Conservation (phyloP, 73 alveolate genomes). For the Tetrahymena elliotti region DNA sequence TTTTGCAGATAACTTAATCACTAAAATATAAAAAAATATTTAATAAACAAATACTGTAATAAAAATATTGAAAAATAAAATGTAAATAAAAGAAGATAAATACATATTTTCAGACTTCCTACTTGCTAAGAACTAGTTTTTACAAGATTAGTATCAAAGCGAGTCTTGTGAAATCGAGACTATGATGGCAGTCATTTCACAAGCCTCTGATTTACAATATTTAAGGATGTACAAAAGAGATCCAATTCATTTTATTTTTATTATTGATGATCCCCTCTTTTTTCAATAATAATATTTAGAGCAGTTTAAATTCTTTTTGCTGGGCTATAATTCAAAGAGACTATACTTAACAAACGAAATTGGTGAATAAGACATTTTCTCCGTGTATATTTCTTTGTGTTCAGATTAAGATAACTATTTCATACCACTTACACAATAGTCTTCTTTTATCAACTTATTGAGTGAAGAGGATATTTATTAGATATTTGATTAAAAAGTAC, state of each 20-base stretch:
- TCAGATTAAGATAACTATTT: neutral
- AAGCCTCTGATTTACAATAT: neutral
- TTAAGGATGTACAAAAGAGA: neutral
- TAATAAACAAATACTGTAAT: neutral
- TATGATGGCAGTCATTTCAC: neutral
- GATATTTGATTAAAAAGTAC: neutral
- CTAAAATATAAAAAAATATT: too few species aligned
- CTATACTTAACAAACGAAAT: neutral
- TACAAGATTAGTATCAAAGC: neutral
- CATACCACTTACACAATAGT: neutral
- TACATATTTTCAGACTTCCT: neutral
- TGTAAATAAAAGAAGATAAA: neutral
- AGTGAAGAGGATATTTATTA: neutral
- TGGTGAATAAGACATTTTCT: neutral
- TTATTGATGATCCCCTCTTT: neutral
- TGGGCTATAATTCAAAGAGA: neutral
- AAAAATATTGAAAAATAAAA: too few species aligned
- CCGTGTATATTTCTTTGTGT: neutral
- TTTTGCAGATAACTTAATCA: too few species aligned
- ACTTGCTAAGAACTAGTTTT: neutral
- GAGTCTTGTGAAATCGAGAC: neutral
- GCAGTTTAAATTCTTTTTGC: neutral
- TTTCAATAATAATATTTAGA: neutral
- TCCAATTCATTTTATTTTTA: neutral
- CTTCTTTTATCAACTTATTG: neutral